These are phyloP conservation scores for Wickerhamiella domercqiae DNA, from an alignment of 805 yeast genomes.

Conservation along the genomic window DNA sequence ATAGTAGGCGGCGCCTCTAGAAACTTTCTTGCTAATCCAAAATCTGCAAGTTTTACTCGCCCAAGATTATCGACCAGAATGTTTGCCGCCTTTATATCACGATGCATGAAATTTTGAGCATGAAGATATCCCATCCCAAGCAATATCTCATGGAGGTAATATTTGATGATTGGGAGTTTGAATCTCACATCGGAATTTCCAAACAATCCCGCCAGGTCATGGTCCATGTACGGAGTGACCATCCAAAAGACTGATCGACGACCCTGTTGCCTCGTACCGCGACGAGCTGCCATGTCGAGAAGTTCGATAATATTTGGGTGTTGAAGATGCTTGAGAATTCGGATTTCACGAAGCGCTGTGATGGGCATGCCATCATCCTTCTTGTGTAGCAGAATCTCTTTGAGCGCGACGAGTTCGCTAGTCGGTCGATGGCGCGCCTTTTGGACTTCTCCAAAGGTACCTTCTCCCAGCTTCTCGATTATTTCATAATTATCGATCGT, in stretches of 20 bases:
- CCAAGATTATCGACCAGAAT: constrained; percentile 68
- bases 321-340: constrained; percentile 53
- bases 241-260: constrained; percentile 45
- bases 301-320: constrained; percentile 64
- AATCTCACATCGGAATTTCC: constrained; percentile 60
- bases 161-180: constrained; percentile 56
- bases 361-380: constrained; percentile 74
- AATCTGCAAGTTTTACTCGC: constrained; percentile 78
- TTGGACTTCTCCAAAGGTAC: constrained; percentile 82
- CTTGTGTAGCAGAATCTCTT: constrained; percentile 64
- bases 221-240: constrained; percentile 84
- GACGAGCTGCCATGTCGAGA: constrained; percentile 52
- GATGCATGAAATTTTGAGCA: constrained; percentile 42
- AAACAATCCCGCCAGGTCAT: constrained; percentile 78
- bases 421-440: constrained; percentile 48
- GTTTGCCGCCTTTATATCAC: constrained; percentile 96
- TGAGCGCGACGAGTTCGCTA: constrained; percentile 63
- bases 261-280: constrained; percentile 18
- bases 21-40: constrained; percentile 76
- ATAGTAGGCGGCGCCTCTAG: constrained; percentile 44
- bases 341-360: constrained; percentile 86
- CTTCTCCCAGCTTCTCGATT: constrained; percentile 46
- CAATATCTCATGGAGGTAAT: constrained; percentile 64
- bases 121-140: constrained; percentile 76
- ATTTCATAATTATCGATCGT: constrained; percentile 22